Base-by-base conservation (phyloP, 2,329 filamentous ascomycete genomes). In the Ceratocystis huliohia region DNA sequence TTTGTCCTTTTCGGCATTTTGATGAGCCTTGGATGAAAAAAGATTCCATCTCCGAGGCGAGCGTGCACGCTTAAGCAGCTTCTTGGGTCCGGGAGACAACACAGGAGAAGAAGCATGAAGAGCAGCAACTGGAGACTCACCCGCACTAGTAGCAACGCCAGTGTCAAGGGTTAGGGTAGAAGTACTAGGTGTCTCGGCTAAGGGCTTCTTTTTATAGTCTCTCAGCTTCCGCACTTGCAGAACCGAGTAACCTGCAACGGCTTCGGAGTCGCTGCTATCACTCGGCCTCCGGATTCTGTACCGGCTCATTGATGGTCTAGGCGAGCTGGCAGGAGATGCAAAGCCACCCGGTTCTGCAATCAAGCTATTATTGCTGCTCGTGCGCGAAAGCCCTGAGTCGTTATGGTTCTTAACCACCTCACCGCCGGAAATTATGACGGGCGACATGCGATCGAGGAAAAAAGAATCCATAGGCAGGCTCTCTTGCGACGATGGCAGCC, bases 351-450 rank as follows among this genome's bases (percentile, higher is more conserved):
- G 78, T 10, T 79, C 76, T 15, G 77, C 73, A 66, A 76, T 79
- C 5, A 79, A 76, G 69, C 80, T 83, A 63, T 79, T 80, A 66
- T 78, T 79, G 72, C 80, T 84, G 66, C 81, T 80, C 0, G 77
- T 78, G 20, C 79, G 76, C 62, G 70, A 73, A 33, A 83, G 70
- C 5, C 13, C 20, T 15, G 76, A 74, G 70, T 78, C 80, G 1
- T 76, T 72, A 48, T 78, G 76, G 70, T 86, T 87, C 71, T 86
- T 81, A 48, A 86, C 73, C 5, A 87, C 74, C 68, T 81, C 82
- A 33, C 85, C 85, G 6, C 85, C 85, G 10, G 84, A 79, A 70
- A 88, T 88, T 50, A 88, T 79, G 13, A 88, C 84, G 1, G 85
- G 85, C 65, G 83, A 85, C 75, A 87, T 82, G 13, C 85, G 79